Evolutionary conservation across 225 moss, liverwort and hornwort species (phyloP).

Genomic region (Polytrichum commune): DNA sequence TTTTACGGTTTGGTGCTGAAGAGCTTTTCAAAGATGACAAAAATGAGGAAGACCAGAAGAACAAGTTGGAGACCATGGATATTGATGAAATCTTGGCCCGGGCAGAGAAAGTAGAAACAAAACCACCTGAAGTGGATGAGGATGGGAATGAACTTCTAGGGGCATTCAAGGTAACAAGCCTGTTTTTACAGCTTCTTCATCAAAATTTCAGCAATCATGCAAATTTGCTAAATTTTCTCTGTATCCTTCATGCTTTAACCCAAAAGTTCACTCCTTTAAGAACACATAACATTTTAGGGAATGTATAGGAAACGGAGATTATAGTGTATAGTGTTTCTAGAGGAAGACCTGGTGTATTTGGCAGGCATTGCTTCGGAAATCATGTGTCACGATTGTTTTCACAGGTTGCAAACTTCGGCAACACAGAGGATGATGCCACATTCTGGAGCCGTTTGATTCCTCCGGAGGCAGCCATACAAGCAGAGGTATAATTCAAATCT

Average conservation of each 20-base stretch:
- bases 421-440: conserved; percentile 95
- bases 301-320: no score
- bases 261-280: no score
- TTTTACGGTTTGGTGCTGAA: conserved; percentile 97
- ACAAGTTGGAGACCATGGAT: conserved; percentile 91
- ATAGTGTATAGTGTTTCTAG: no score
- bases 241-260: no score
- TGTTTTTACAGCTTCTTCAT: no score
- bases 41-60: conserved; percentile 93
- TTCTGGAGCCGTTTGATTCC: conserved; percentile 99
- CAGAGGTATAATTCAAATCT: conserved; percentile 55
- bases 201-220: no score
- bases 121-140: conserved; percentile 65
- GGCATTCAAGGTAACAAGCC: conserved; percentile 80
- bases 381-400: neutral
- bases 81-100: conserved; percentile 98
- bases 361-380: no score
- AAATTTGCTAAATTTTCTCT: no score
- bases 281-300: no score
- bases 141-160: conserved; percentile 91
- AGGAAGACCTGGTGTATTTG: no score
- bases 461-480: conserved; percentile 77
- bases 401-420: conserved; percentile 98
- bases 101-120: conserved; percentile 96
- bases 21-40: conserved; percentile 98